phyloP scores from a whole-genome alignment of 2,329 filamentous ascomycete species.

The Alternaria consortialis region DNA sequence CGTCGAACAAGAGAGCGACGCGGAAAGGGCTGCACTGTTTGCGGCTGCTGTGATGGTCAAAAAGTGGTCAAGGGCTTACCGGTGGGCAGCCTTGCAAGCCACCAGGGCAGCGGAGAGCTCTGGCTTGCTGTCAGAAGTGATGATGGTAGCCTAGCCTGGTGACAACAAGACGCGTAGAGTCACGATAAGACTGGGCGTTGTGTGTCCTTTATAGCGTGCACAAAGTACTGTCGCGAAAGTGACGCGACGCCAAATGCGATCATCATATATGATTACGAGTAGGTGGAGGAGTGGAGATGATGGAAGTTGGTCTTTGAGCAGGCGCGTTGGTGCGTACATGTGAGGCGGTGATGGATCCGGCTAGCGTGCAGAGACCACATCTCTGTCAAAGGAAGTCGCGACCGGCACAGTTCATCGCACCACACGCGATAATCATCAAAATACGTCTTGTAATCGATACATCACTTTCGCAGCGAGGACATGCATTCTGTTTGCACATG shows the following conservation, averaged over 20 bases:
- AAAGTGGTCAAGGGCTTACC: slow-evolving; percentile 19
- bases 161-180: slow-evolving; percentile 10
- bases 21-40: slow-evolving; percentile 15
- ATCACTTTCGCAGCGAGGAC: neutral
- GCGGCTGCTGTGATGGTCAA: slow-evolving; percentile 12
- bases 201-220: neutral
- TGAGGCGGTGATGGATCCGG: slow-evolving; percentile 33
- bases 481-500: neutral
- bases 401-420: slow-evolving; percentile 11
- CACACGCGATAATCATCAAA: neutral
- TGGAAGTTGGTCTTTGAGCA: slow-evolving; percentile 17
- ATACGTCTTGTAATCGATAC: neutral
- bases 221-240: neutral
- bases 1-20: slow-evolving; percentile 4
- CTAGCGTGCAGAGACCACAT: slow-evolving; percentile 34
- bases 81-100: slow-evolving; percentile 29
- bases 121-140: slow-evolving; percentile 29
- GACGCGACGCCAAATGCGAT: slow-evolving; percentile 1
- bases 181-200: neutral
- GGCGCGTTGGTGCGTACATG: slow-evolving; percentile 19
- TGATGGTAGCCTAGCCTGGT: slow-evolving; percentile 28
- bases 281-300: neutral
- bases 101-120: slow-evolving; percentile 14
- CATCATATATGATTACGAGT: neutral
- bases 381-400: slow-evolving; percentile 25